A percentile compares a stretch with the other conserved stretches of the same genome.
Conservation (phyloP, 2,329 filamentous ascomycete genomes). For the Sclerotinia minor region DNA sequence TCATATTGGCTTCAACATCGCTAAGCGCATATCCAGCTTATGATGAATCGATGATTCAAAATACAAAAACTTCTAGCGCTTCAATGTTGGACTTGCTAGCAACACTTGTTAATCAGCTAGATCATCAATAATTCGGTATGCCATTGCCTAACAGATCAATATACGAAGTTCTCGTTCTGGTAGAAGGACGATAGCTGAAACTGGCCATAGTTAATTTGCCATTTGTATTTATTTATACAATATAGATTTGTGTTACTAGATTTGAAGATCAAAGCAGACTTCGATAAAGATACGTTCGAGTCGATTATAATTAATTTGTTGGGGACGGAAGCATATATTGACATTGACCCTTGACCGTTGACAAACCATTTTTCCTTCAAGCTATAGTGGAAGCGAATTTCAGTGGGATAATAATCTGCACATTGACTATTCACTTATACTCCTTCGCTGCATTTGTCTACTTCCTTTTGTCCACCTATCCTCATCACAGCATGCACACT, state of each 20-base stretch:
- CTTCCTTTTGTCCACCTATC: too few species aligned
- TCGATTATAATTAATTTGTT: neutral
- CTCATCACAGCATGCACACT: neutral
- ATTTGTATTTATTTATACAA: neutral
- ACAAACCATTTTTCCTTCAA: neutral
- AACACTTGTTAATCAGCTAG: too few species aligned
- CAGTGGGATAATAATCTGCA: too few species aligned
- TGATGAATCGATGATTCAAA: neutral
- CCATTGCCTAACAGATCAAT: neutral
- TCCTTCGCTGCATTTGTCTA: neutral
- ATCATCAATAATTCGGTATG: neutral
- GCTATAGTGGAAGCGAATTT: neutral
- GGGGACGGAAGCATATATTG: neutral
- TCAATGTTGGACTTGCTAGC: neutral
- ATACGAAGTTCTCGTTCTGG: neutral
- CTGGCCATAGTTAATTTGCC: neutral
- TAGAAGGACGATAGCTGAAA: conserved; percentile 3
- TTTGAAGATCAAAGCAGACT: neutral
- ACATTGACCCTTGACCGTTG: neutral
- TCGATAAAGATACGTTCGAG: neutral
- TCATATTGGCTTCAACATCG: neutral
- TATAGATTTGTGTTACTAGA: neutral
- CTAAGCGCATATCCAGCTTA: conserved; percentile 8
- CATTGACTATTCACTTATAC: too few species aligned
- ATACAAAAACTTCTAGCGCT: neutral